Base-by-base conservation (phyloP, 805 yeast genomes). In the Sugiyamaella marilandica region DNA sequence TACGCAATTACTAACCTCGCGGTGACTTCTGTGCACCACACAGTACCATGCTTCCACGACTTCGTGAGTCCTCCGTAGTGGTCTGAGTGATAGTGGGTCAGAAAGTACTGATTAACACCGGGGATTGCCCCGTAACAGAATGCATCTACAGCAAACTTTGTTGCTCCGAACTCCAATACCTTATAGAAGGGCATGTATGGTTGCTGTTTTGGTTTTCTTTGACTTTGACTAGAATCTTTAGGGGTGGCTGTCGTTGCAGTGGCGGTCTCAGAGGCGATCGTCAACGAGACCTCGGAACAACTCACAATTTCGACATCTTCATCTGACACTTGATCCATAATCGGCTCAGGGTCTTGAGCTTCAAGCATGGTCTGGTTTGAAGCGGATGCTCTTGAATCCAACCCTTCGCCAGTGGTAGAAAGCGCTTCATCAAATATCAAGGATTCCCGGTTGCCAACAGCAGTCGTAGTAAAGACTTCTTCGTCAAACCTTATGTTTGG, bases 21-120 rank as follows among this genome's bases (percentile, higher is more conserved):
- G 0, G 98, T 91, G 2, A 84, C 78, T 10, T 73, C 71, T 0
- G 96, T 83, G 56, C 95, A 84, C 59, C 83, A 88, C 2, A 94
- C 81, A 5, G 72, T 71, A 0, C 89, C 91, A 50, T 79, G 77
- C 45, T 76, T 68, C 98, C 98, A 94, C 19, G 76, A 73, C 61
- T 85, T 86, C 2, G 83, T 70, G 13, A 94, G 69, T 0, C 99
- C 98, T 2, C 88, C 89, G 64, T 94, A 94, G 65, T 94, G 99
- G 65, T 94, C 99, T 0, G 96, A 74, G 67, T 94, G 99, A 71
- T 87, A 92, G 70, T 94, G 99, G 0, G 72, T 67, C 37, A 65
- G 64, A 49, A 64, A 70, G 55, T 65, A 70, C 35, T 63, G 53
- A 14, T 56, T 39, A 2, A 68, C 65, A 11, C 59, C 64, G 13